phyloP scores from a whole-genome alignment of 2,329 filamentous ascomycete species.

The Talaromyces amestolkiae region DNA sequence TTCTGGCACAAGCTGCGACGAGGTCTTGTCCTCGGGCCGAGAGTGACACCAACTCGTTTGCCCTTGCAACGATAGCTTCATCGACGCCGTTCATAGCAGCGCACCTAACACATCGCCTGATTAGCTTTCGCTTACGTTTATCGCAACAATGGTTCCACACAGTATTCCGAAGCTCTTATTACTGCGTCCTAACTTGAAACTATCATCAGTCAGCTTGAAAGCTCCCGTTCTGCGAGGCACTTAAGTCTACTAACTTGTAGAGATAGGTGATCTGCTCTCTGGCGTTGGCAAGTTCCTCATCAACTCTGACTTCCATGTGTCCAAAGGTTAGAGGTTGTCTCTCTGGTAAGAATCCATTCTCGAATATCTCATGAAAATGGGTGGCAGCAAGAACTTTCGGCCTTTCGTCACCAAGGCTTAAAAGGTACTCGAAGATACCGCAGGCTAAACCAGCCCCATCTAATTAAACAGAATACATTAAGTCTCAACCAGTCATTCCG shows the following conservation, averaged over 20 bases:
- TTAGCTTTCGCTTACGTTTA: slow-evolving; percentile 6
- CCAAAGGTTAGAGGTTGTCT: slow-evolving; percentile 52
- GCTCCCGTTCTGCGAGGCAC: not conserved
- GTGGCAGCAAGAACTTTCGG: slow-evolving; percentile 63
- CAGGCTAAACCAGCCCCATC: slow-evolving; percentile 65
- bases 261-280: slow-evolving; percentile 62
- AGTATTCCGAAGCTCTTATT: slow-evolving; percentile 78
- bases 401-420: slow-evolving; percentile 47
- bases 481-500: not conserved
- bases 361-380: slow-evolving; percentile 60
- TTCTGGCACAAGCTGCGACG: slow-evolving; percentile 65
- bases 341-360: slow-evolving; percentile 52
- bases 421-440: slow-evolving; percentile 58
- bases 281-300: slow-evolving; percentile 42
- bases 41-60: slow-evolving; percentile 68
- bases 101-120: slow-evolving; percentile 51
- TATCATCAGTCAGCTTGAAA: slow-evolving; percentile 26
- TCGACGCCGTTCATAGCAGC: slow-evolving; percentile 85
- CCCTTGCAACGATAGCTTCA: slow-evolving; percentile 66
- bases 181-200: slow-evolving; percentile 62
- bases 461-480: slow-evolving; percentile 22
- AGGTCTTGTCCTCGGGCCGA: slow-evolving; percentile 73
- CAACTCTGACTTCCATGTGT: slow-evolving; percentile 57
- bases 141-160: slow-evolving; percentile 28
- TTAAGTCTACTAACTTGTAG: slow-evolving; percentile 55